Evolutionary conservation across 2,329 filamentous ascomycete genomes (phyloP), one percentile per base, ranked within the genome.

Genomic region (Cytospora mali): DNA sequence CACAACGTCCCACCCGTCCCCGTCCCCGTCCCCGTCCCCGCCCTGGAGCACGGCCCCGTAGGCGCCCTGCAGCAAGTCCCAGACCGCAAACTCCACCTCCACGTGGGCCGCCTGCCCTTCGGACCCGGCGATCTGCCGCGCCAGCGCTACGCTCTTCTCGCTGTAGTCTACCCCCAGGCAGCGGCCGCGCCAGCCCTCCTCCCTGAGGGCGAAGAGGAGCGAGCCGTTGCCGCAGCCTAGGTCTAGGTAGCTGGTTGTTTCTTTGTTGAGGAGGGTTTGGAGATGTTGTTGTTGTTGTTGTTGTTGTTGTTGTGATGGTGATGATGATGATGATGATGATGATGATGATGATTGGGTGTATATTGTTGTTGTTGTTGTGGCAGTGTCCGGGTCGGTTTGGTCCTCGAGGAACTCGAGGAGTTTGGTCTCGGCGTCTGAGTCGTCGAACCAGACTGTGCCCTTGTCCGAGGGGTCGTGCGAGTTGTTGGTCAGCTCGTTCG

Each of bases 401-500:
- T 68, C 68, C 69, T 66, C 85, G 73, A 96, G 83, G 73, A 89
- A 93, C 11, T 79, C 75, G 27, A 96, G 76, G 64, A 96, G 87
- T 72, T 93, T 93, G 66, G 88, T 82, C 72, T 97, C 92, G 66
- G 95, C 95, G 71, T 90, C 87, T 33, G 92, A 91, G 78, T 98
- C 95, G 74, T 93, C 90, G 83, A 99, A 99, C 95, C 95, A 99
- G 70, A 95, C 88, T 31, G 93, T 96, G 68, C 94, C 94, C 64
- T 89, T 89, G 79, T 97, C 91, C 62, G 84, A 77, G 11, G 91
- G 86, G 77, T 96, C 87, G 66, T 84, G 75, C 59, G 84, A 77
- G 75, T 93, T 86, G 77, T 95, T 94, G 64, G 79, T 74, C 58
- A 92, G 80, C 75, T 95, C 90, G 68, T 80, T 82, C 1, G 81